These are phyloP conservation scores for Pythium sp. DNA, from an alignment of 352 stramenopile species.

Conservation along the genomic window DNA sequence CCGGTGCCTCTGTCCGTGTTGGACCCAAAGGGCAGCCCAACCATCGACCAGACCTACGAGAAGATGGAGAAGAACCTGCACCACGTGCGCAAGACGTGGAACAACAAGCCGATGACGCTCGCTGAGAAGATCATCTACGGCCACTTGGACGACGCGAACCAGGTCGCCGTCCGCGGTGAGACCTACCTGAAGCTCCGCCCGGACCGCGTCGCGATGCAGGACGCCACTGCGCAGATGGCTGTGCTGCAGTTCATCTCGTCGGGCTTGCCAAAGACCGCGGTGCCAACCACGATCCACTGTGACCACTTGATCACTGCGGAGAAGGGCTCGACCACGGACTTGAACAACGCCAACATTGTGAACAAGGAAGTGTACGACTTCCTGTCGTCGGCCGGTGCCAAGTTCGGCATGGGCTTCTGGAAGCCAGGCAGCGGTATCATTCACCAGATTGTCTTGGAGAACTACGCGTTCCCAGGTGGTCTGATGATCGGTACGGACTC, in stretches of 20 bases:
- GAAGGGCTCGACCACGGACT: slow-evolving; percentile 86
- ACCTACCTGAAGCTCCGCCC: slow-evolving; percentile 93
- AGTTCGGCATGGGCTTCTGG: slow-evolving; percentile 95
- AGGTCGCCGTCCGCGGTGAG: slow-evolving; percentile 81
- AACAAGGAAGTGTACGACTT: slow-evolving; percentile 95
- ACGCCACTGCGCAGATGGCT: slow-evolving; percentile 93
- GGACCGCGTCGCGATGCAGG: slow-evolving; percentile 93
- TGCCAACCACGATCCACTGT: slow-evolving; percentile 93
- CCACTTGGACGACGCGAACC: slow-evolving; percentile 89
- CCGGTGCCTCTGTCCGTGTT: slow-evolving; percentile 85
- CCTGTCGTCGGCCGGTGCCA: slow-evolving; percentile 87
- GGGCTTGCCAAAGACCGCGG: slow-evolving; percentile 89
- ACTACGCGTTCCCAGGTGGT: slow-evolving; percentile 93
- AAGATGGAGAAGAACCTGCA: slow-evolving; percentile 91
- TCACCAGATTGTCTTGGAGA: slow-evolving; percentile 94
- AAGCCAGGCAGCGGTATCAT: slow-evolving; percentile 93
- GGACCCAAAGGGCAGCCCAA: slow-evolving; percentile 88
- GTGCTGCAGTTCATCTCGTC: slow-evolving; percentile 96
- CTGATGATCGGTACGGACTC: slow-evolving; percentile 95
- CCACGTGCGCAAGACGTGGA: slow-evolving; percentile 87
- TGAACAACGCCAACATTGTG: slow-evolving; percentile 86
- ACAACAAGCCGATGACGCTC: slow-evolving; percentile 89
- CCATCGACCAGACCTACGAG: slow-evolving; percentile 91
- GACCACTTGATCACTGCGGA: slow-evolving; percentile 94
- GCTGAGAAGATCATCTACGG: slow-evolving; percentile 95